Percentiles rank a stretch among this genome's conserved stretches.
These are phyloP conservation scores for Phialophora chinensis DNA, from an alignment of 2,329 filamentous ascomycete genomes.

Conservation along the genomic window DNA sequence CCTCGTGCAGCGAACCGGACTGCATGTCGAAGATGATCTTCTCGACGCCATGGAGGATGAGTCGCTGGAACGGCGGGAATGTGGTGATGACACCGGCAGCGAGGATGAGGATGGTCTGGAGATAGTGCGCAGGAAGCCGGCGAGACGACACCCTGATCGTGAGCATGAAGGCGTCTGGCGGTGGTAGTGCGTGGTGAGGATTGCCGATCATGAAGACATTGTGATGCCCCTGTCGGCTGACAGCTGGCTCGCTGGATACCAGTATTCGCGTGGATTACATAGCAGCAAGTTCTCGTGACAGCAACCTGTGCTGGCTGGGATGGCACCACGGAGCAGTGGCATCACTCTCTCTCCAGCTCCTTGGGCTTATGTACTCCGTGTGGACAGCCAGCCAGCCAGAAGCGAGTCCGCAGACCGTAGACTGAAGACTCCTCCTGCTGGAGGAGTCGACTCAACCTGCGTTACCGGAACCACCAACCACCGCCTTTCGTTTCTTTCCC, in stretches of 20 bases:
- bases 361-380: background rate
- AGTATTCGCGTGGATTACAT: background rate
- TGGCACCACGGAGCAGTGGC: background rate
- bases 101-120: constrained; percentile 6
- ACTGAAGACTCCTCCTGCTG: background rate
- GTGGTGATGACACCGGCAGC: background rate
- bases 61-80: background rate
- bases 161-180: background rate
- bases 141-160: background rate
- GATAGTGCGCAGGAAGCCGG: background rate
- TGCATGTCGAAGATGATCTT: constrained; percentile 7
- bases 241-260: background rate
- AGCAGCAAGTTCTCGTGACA: background rate
- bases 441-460: background rate
- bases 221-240: background rate
- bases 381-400: background rate
- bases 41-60: constrained; percentile 13
- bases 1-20: too few species aligned
- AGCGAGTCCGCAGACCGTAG: background rate
- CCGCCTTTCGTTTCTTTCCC: constrained; percentile 22
- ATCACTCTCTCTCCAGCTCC: background rate
- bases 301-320: background rate
- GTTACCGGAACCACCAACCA: constrained; percentile 21
- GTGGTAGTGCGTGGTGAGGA: background rate
- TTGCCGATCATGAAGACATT: background rate